These are phyloP conservation scores for Cutaneotrichosporon dermatis DNA, from an alignment of 1,284 basidiomycete genomes.

Conservation along the genomic window DNA sequence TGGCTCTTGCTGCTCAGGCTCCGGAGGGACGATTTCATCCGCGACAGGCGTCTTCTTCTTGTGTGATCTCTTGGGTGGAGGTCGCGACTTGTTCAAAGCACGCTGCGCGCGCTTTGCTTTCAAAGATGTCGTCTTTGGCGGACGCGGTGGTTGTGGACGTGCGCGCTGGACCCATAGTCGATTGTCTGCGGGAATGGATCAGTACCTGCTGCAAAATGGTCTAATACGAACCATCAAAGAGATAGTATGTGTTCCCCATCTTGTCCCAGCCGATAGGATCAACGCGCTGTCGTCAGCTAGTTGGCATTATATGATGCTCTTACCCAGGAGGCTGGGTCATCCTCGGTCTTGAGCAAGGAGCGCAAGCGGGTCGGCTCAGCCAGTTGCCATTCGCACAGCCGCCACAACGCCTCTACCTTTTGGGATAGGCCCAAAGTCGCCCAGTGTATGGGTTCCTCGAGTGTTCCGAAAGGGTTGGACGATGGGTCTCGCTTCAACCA, in stretches of 20 bases:
- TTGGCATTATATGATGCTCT: slow-evolving; percentile 8
- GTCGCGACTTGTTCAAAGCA: slow-evolving; percentile 10
- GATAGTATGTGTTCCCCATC: slow-evolving; percentile 54
- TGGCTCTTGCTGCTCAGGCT: neutral
- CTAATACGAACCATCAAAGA: slow-evolving; percentile 51
- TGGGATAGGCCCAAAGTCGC: slow-evolving; percentile 49
- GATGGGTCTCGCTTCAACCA: slow-evolving; percentile 44
- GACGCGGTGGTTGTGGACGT: slow-evolving; percentile 28
- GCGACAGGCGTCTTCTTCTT: slow-evolving; percentile 18
- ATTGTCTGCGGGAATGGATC: slow-evolving; percentile 44
- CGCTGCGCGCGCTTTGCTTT: slow-evolving; percentile 36
- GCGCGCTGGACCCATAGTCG: slow-evolving; percentile 56
- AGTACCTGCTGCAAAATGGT: neutral
- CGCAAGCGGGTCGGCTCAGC: slow-evolving; percentile 53
- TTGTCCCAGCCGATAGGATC: slow-evolving; percentile 56
- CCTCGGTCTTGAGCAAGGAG: slow-evolving; percentile 51
- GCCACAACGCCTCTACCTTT: slow-evolving; percentile 51
- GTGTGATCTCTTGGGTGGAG: slow-evolving; percentile 23
- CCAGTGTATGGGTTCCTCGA: slow-evolving; percentile 49
- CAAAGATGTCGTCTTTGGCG: slow-evolving; percentile 34
- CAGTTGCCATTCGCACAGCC: slow-evolving; percentile 57
- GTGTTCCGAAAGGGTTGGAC: slow-evolving; percentile 37
- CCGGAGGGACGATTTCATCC: slow-evolving; percentile 11
- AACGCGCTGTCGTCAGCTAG: slow-evolving; percentile 43
- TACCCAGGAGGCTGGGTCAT: slow-evolving; percentile 53